A percentile compares a stretch with the other conserved stretches of the same genome.
Evolutionary conservation across 805 yeast species (phyloP).

Genomic region (Metschnikowia sp.): DNA sequence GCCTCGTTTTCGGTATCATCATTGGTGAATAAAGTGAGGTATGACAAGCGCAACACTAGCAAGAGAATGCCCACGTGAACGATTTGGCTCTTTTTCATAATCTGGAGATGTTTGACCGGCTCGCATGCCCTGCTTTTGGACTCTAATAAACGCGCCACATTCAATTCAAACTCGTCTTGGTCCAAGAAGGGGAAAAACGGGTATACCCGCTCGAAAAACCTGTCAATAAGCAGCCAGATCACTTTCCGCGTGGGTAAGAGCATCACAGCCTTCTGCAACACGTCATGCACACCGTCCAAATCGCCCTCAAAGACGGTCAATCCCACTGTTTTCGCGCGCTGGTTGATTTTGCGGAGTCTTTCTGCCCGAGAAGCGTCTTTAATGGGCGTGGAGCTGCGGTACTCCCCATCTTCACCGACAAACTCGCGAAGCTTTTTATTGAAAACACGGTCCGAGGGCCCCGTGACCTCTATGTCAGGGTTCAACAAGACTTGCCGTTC

Average conservation of each 20-base stretch:
- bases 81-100: conserved; percentile 32
- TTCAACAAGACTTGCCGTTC: background rate
- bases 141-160: conserved; percentile 21
- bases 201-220: conserved; percentile 46
- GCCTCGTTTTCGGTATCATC: conserved; percentile 26
- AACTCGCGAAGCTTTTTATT: conserved; percentile 8
- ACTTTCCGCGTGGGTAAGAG: conserved; percentile 24
- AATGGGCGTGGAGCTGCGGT: conserved; percentile 2
- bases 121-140: conserved; percentile 11
- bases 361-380: conserved; percentile 6
- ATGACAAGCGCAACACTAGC: conserved; percentile 31
- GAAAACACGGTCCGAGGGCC: conserved; percentile 14
- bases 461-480: conserved; percentile 2
- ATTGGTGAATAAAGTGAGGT: conserved; percentile 38
- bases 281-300: conserved; percentile 17
- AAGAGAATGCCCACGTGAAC: conserved; percentile 33
- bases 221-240: conserved; percentile 25
- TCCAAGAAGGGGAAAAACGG: conserved; percentile 59
- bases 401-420: conserved; percentile 10
- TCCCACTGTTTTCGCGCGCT: conserved; percentile 18
- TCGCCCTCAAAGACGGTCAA: conserved; percentile 20
- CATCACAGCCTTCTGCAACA: conserved; percentile 18
- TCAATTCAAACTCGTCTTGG: conserved; percentile 21
- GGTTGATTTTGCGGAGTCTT: conserved; percentile 10
- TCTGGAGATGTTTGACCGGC: conserved; percentile 20